phyloP scores from a whole-genome alignment of 176 grass and related monocot species.

The Aegilops umbellulata region DNA sequence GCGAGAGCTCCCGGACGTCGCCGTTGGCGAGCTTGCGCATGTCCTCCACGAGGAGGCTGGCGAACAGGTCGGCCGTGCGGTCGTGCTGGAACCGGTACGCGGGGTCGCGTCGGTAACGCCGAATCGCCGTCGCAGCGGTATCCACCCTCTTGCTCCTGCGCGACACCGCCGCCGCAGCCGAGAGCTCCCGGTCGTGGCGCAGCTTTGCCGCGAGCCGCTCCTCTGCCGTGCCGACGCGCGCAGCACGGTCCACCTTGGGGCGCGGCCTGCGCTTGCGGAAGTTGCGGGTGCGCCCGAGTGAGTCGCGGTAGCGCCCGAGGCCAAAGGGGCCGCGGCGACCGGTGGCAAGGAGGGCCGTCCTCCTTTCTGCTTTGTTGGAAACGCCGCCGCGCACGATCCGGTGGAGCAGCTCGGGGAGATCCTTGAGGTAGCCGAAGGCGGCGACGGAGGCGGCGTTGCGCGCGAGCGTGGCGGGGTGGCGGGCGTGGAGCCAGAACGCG shows the following conservation, averaged over 20 bases:
- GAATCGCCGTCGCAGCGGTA: conserved; percentile 5
- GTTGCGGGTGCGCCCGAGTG: background rate
- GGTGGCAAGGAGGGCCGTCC: background rate
- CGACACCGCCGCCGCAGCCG: background rate
- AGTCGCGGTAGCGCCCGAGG: background rate
- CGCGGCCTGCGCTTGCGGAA: background rate
- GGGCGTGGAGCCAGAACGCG: conserved; percentile 46
- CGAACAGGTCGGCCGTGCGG: conserved; percentile 41
- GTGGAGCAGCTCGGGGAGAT: conserved; percentile 59
- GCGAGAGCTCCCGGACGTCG: conserved; percentile 11
- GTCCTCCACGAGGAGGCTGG: conserved; percentile 40
- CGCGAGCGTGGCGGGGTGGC: conserved; percentile 54
- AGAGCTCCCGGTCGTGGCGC: background rate
- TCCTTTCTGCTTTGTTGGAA: conserved; percentile 13
- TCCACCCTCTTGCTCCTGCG: background rate
- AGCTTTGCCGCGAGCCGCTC: background rate
- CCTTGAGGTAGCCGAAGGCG: conserved; percentile 58
- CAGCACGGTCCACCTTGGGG: background rate
- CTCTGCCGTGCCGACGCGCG: background rate
- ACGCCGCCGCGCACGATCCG: conserved; percentile 37
- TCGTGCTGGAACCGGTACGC: conserved; percentile 53
- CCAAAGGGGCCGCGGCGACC: background rate
- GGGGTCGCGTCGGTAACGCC: conserved; percentile 24
- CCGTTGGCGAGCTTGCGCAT: conserved; percentile 30
- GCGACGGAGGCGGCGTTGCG: conserved; percentile 31